Evolutionary conservation across 257 asterid species (phyloP), one percentile per base, ranked within the genome.

Genomic region (Capsicum baccatum): DNA sequence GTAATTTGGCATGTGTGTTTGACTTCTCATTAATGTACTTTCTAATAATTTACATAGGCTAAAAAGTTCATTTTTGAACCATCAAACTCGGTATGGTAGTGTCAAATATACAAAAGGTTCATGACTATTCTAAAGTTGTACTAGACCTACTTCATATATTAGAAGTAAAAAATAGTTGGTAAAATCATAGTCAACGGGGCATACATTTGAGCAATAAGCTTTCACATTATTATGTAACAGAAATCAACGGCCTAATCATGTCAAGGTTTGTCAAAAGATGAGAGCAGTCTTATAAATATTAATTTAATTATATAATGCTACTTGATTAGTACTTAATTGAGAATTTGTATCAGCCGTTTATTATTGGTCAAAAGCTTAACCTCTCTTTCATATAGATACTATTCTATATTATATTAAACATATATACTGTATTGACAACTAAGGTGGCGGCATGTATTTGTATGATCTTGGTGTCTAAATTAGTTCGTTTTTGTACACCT

Each of bases 141-240:
- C 21, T 58, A 16, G 10, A 58, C 17, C 42, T 39, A 39, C 42
- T 39, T 2, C 42, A 39, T 2, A 39, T 39, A 4, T 39, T 39
- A 39, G 26, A 57, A 58, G 11, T 16, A 68, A 68, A 37, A 67
- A 15, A 39, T 9, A 8, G 52, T 16, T 69, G 78, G 78, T 8
- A 39, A 26, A 69, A 39, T 33, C 55, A 8, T 39, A 16, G 78
- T 69, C 78, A 69, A 69, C 42, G 79, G 33, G 55, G 7, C 33
- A 39, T 8, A 16, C 16, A 39, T 69, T 39, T 39, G 19, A 39
- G 55, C 33, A 69, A 39, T 42, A 14, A 39, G 79, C 14, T 69
- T 68, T 69, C 79, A 69, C 76, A 67, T 42, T 55, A 55, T 55
- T 69, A 69, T 42, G 15, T 16, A 39, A 42, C 79, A 69, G 33